Base-by-base conservation (phyloP, 257 asterid genomes). In the Nicotiana otophora region DNA sequence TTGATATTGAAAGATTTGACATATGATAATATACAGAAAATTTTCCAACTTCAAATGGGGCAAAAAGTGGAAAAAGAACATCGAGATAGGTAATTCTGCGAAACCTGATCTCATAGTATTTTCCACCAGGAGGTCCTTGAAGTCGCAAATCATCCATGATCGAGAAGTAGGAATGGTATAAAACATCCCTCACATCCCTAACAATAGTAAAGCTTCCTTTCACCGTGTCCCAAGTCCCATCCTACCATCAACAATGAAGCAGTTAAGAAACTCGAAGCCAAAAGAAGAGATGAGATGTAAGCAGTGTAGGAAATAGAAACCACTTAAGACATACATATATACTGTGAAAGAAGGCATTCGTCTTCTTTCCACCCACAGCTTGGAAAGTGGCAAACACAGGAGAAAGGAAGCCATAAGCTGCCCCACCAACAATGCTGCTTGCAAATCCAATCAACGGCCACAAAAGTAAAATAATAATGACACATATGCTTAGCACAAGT, bases 31-130 rank as follows among this genome's bases (percentile, higher is more conserved):
- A 19, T 10, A 36, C 9, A 36, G 54, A 68, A 36, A 67, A 17
- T 1, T 36, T 4, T 3, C 54, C 30, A 68, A 68, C 54, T 68
- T 68, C 76, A 68, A 19, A 68, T 19, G 5, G 68, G 67, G 31
- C 53, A 31, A 61, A 9, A 10, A 31, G 0, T 46, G 67, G 53
- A 10, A 17, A 77, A 36, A 31, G 39, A 77, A 53, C 17, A 53
- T 20, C 66, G 31, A 68, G 55, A 19, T 68, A 68, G 55, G 42
- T n/a, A 1, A 68, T 68, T 68, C 77, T 84, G 78, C 82, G n/a
- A 78, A 64, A 95, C 98, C 98, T 91, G 69, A 95, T 92, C 86
- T 95, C 99, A 72, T 93, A 90, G 82, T 90, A 92, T 72, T 91
- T 94, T 61, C 92, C 98, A 76, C 85, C 87, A 7, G 83, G 39